These are phyloP conservation scores for Chaetomium sp. DNA, from an alignment of 2,329 filamentous ascomycete species.

Conservation along the genomic window DNA sequence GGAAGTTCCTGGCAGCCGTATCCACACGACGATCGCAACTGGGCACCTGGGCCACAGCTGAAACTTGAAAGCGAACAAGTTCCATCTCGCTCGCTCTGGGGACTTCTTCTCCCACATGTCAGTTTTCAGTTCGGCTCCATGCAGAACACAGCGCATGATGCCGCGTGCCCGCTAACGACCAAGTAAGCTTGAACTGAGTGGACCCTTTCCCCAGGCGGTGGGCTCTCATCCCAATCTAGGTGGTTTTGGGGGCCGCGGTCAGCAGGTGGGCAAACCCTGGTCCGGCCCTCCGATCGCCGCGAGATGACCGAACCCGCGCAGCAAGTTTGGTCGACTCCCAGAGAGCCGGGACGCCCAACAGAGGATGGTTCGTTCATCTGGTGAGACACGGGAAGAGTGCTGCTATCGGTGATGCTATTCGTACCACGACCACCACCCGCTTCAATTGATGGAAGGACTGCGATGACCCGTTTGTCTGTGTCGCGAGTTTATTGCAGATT, in stretches of 20 bases:
- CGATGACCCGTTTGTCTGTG: conserved; percentile 1
- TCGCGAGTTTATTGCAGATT: background rate
- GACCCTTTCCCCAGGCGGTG: background rate
- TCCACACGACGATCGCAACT: background rate
- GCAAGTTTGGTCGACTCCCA: background rate
- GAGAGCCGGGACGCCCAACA: background rate
- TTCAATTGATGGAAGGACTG: background rate
- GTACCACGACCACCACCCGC: background rate
- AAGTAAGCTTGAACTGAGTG: background rate
- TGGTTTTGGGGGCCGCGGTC: conserved; percentile 5
- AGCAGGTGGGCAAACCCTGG: conserved; percentile 15
- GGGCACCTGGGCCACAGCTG: background rate
- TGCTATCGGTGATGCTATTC: background rate
- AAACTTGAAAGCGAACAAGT: background rate
- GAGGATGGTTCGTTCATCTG: background rate
- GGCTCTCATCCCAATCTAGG: conserved; percentile 8
- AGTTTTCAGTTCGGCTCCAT: conserved; percentile 13
- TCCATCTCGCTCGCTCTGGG: background rate
- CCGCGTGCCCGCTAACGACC: background rate
- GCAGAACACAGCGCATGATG: conserved; percentile 22
- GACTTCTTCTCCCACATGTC: conserved; percentile 5
- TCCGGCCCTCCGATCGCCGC: conserved; percentile 10
- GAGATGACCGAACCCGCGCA: background rate
- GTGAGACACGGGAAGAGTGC: background rate
- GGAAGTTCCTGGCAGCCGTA: background rate